phyloP scores from a whole-genome alignment of 257 asterid species.

The Avicennia marina region DNA sequence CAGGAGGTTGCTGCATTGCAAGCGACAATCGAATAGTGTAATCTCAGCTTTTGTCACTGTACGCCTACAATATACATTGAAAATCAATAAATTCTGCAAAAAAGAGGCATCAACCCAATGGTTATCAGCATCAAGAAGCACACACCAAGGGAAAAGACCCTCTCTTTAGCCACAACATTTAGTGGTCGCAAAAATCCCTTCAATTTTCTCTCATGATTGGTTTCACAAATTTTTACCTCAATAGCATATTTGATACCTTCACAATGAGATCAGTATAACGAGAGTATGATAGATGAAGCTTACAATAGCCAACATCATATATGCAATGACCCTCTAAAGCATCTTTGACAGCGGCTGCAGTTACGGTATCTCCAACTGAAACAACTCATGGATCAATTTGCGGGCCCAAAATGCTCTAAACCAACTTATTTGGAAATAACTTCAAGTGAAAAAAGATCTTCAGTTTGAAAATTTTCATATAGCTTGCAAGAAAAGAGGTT shows the following conservation, averaged over 20 bases:
- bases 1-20: slow-evolving; percentile 51
- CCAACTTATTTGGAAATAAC: not conserved
- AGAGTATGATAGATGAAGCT: slow-evolving; percentile 97
- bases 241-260: slow-evolving; percentile 63
- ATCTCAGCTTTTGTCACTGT: slow-evolving; percentile 84
- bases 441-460: not conserved
- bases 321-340: slow-evolving; percentile 92
- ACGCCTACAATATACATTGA: slow-evolving; percentile 40
- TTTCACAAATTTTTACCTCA: slow-evolving; percentile 21
- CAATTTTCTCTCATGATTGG: slow-evolving; percentile 10
- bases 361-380: slow-evolving; percentile 45
- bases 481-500: not conserved
- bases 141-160: slow-evolving; percentile 18
- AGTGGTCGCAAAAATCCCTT: slow-evolving; percentile 17
- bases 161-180: slow-evolving; percentile 10
- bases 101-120: slow-evolving; percentile 14
- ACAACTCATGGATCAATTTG: slow-evolving; percentile 10
- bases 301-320: slow-evolving; percentile 87
- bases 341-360: slow-evolving; percentile 68
- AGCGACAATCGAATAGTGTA: slow-evolving; percentile 50
- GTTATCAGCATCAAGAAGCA: slow-evolving; percentile 21
- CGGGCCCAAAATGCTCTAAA: not conserved
- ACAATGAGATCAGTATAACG: slow-evolving; percentile 96
- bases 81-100: slow-evolving; percentile 1
- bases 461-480: not conserved